These are phyloP conservation scores for Daedaleopsis nitida DNA, from an alignment of 768 basidiomycete species.

Conservation along the genomic window DNA sequence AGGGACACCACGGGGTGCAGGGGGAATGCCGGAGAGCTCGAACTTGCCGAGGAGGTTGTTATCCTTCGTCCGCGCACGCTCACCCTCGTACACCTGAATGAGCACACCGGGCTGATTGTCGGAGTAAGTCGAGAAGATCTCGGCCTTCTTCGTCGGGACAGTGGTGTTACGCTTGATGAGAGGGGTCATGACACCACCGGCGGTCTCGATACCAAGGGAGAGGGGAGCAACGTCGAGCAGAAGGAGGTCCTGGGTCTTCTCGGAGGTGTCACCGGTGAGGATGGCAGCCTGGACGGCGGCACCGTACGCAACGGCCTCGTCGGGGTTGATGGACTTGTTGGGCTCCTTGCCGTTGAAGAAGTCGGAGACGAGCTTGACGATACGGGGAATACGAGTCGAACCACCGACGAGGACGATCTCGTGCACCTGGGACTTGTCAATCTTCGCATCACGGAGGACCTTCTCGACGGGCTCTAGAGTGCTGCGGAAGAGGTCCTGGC, in stretches of 20 bases:
- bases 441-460: constrained; percentile 96
- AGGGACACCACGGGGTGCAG: constrained; percentile 96
- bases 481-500: constrained; percentile 92
- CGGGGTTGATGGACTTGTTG: constrained; percentile 99
- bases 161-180: constrained; percentile 99
- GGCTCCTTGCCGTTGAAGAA: constrained; percentile 99
- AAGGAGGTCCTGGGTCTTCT: constrained; percentile 95
- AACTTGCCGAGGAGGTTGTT: constrained; percentile 99
- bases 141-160: constrained; percentile 97
- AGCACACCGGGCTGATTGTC: constrained; percentile 99
- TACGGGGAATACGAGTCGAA: constrained; percentile 97
- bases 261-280: constrained; percentile 95
- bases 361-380: constrained; percentile 96
- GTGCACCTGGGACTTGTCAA: constrained; percentile 93
- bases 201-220: constrained; percentile 95
- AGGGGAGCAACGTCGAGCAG: constrained; percentile 93
- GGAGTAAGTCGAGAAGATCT: constrained; percentile 97
- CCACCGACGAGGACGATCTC: constrained; percentile 98
- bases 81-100: constrained; percentile 98
- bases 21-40: constrained; percentile 94
- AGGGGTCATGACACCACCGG: constrained; percentile 98
- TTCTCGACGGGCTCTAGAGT: constrained; percentile 97
- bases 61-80: constrained; percentile 97
- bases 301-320: constrained; percentile 98
- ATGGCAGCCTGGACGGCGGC: constrained; percentile 99